A percentile compares a stretch with the other conserved stretches of the same genome.
Conservation (phyloP, 106 monocot species). For the Phalaenopsis aphrodite region DNA sequence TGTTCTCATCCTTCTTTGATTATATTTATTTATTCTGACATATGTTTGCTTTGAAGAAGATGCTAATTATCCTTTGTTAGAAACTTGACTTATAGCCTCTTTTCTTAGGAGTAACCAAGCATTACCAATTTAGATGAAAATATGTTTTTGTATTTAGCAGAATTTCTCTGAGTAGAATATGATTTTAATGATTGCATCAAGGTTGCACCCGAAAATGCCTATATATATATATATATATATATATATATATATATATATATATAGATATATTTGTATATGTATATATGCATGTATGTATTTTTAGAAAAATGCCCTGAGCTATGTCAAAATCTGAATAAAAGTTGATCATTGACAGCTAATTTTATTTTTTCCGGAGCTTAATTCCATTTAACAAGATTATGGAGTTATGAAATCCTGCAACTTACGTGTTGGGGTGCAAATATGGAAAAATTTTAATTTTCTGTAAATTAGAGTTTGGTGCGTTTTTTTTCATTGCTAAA, state of each 20-base stretch:
- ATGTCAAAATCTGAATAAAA: neutral
- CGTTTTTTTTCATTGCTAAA: neutral
- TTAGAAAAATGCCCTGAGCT: no score
- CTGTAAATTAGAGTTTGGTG: neutral
- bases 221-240: neutral
- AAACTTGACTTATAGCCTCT: neutral
- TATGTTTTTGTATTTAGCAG: neutral
- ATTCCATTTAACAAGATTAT: neutral
- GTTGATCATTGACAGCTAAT: neutral
- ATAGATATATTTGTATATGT: no score
- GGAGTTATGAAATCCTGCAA: neutral
- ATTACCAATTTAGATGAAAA: neutral
- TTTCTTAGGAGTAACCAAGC: neutral
- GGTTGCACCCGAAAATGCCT: neutral
- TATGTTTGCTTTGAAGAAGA: neutral
- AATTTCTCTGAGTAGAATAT: neutral
- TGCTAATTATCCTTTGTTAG: neutral
- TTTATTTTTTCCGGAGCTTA: neutral
- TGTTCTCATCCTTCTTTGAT: neutral
- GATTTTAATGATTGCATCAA: neutral
- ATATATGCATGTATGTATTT: no score
- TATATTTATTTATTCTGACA: neutral
- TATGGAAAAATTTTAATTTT: neutral
- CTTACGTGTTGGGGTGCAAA: neutral
- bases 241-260: no score